Evolutionary conservation across 2,329 filamentous ascomycete genomes (phyloP).

Genomic region (Fusarium buharicum): DNA sequence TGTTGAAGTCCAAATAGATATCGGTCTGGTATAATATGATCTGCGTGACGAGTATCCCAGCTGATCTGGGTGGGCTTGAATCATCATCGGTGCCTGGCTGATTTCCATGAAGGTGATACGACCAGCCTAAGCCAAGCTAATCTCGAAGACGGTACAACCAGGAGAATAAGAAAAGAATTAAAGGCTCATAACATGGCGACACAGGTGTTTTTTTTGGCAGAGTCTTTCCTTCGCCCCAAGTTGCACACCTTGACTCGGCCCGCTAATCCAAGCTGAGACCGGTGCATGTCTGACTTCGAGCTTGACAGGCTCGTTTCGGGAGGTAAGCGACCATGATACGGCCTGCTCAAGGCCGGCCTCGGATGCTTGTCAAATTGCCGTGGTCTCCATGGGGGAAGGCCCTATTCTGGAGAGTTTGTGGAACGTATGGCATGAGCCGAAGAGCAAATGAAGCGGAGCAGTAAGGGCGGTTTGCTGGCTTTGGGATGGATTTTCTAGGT

Average conservation of each 20-base stretch:
- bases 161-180: constrained; percentile 31
- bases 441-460: constrained; percentile 19
- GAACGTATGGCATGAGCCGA: constrained; percentile 26
- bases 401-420: constrained; percentile 36
- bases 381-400: constrained; percentile 22
- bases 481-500: constrained; percentile 1
- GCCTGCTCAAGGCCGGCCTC: constrained; percentile 26
- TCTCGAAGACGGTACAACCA: constrained; percentile 46
- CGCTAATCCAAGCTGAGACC: constrained; percentile 39
- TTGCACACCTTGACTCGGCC: constrained; percentile 46
- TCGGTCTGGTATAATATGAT: background rate
- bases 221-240: constrained; percentile 20
- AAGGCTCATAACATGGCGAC: constrained; percentile 29
- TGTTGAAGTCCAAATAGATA: constrained; percentile 4
- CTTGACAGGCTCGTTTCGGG: constrained; percentile 40
- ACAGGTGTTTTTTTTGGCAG: constrained; percentile 28
- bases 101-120: constrained; percentile 37
- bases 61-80: constrained; percentile 15
- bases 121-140: constrained; percentile 39
- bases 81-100: constrained; percentile 23
- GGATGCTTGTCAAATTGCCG: constrained; percentile 25
- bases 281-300: constrained; percentile 46
- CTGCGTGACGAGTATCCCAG: constrained; percentile 15
- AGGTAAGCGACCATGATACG: constrained; percentile 30
- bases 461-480: constrained; percentile 23